Conservation (phyloP, 306 rosid species). For the Quillaja saponaria region DNA sequence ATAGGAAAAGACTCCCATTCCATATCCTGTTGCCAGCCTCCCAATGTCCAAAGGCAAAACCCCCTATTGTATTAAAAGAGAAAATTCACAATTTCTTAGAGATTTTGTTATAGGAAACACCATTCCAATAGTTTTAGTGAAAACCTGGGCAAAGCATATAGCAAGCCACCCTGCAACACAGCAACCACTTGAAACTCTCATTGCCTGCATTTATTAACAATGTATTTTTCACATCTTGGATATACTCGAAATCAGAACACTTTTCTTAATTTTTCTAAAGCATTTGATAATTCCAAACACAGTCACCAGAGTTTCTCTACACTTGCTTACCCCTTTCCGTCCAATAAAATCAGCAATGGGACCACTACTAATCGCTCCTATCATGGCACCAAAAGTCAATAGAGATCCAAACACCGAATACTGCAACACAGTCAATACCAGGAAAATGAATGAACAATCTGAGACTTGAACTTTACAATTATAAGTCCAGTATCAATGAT, state of each 20-base stretch:
- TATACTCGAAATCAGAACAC: conserved; percentile 1
- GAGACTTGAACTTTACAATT: too few relatives aligned
- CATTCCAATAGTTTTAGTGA: neutral
- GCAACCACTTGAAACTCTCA: conserved; percentile 75
- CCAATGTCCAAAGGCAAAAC: conserved; percentile 73
- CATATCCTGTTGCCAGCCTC: conserved; percentile 92
- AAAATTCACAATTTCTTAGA: conserved; percentile 13
- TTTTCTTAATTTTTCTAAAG: neutral
- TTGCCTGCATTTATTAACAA: conserved; percentile 61
- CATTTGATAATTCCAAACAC: neutral
- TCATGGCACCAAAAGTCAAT: conserved; percentile 92
- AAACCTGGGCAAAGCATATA: conserved; percentile 79
- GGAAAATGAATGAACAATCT: neutral
- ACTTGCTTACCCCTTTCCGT: conserved; percentile 67
- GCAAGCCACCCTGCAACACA: conserved; percentile 82
- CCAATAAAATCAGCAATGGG: conserved; percentile 72
- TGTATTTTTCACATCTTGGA: conserved; percentile 4
- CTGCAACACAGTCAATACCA: conserved; percentile 38
- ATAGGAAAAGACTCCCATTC: conserved; percentile 92
- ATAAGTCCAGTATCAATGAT: too few relatives aligned
- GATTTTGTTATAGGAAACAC: conserved; percentile 20
- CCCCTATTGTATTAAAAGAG: conserved; percentile 43
- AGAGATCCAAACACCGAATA: conserved; percentile 90
- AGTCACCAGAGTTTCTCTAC: conserved; percentile 11
- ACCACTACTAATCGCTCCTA: conserved; percentile 92